Conservation (phyloP, 805 yeast species). For the Monosporozyma aquatica region DNA sequence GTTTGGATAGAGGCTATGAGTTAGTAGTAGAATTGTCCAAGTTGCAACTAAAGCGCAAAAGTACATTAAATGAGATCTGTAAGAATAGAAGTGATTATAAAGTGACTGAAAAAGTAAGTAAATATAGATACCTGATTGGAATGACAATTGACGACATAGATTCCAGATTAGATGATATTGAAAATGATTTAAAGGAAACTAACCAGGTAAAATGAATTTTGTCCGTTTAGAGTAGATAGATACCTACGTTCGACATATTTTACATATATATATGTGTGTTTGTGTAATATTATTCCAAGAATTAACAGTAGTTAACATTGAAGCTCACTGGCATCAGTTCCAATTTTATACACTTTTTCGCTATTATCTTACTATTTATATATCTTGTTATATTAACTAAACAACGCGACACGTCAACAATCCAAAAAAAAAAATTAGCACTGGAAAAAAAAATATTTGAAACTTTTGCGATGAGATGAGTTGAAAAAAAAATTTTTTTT, state of each 20-base stretch:
- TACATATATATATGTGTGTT: background rate
- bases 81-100: constrained; percentile 39
- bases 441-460: background rate
- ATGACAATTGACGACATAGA: constrained; percentile 71
- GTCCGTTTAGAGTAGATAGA: too few species aligned
- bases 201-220: constrained; percentile 4
- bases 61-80: constrained; percentile 39
- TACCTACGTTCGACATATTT: too few species aligned
- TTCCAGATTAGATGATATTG: constrained; percentile 74
- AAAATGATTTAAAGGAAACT: constrained; percentile 29
- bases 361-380: too few species aligned
- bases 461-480: constrained; percentile 22
- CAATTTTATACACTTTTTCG: background rate
- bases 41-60: constrained; percentile 44
- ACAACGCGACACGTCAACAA: too few species aligned
- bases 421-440: background rate
- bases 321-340: too few species aligned
- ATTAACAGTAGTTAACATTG: too few species aligned
- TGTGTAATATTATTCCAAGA: background rate
- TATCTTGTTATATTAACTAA: too few species aligned
- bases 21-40: constrained; percentile 39
- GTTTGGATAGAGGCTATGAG: too few species aligned
- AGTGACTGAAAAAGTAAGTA: constrained; percentile 51
- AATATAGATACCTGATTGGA: constrained; percentile 74
- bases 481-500: constrained; percentile 4